A percentile compares a stretch with the other conserved stretches of the same genome.
Evolutionary conservation across 805 yeast species (phyloP).

Genomic region (Saturnispora halmiae): DNA sequence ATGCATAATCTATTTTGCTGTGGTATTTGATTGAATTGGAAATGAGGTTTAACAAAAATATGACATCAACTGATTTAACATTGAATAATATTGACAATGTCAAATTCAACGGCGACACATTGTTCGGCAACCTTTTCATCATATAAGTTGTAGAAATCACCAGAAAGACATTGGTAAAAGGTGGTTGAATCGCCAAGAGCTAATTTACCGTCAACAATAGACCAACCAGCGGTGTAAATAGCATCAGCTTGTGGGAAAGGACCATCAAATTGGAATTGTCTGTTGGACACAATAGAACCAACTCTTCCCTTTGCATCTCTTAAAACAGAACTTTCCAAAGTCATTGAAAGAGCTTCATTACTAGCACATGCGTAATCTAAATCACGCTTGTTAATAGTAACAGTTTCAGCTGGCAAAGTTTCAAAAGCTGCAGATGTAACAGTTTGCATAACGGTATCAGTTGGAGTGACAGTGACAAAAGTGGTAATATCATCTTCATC

Average conservation of each 20-base stretch:
- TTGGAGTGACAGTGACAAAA: conserved; percentile 23
- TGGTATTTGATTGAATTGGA: neutral
- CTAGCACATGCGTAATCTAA: conserved; percentile 36
- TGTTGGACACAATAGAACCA: conserved; percentile 73
- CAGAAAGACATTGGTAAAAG: conserved; percentile 70
- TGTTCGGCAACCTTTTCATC: conserved; percentile 53
- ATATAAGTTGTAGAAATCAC: conserved; percentile 71
- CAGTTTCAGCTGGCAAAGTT: conserved; percentile 17
- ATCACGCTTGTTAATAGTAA: conserved; percentile 21
- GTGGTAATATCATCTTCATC: conserved; percentile 17
- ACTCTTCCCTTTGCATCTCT: conserved; percentile 56
- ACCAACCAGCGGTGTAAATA: conserved; percentile 57
- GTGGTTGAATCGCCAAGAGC: conserved; percentile 53
- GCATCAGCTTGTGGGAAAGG: conserved; percentile 79
- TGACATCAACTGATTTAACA: too few relatives aligned
- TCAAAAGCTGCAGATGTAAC: conserved; percentile 19
- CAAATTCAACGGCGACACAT: conserved; percentile 55
- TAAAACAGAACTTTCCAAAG: conserved; percentile 42
- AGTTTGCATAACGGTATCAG: conserved; percentile 25
- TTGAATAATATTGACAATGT: conserved; percentile 46
- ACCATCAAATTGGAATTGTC: conserved; percentile 75
- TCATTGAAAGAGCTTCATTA: conserved; percentile 45
- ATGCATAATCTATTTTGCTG: conserved; percentile 5
- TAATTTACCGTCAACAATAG: conserved; percentile 49
- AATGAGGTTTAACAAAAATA: too few relatives aligned